phyloP scores from a whole-genome alignment of 768 basidiomycete genomes.

The Gloeostereum incarnatum region DNA sequence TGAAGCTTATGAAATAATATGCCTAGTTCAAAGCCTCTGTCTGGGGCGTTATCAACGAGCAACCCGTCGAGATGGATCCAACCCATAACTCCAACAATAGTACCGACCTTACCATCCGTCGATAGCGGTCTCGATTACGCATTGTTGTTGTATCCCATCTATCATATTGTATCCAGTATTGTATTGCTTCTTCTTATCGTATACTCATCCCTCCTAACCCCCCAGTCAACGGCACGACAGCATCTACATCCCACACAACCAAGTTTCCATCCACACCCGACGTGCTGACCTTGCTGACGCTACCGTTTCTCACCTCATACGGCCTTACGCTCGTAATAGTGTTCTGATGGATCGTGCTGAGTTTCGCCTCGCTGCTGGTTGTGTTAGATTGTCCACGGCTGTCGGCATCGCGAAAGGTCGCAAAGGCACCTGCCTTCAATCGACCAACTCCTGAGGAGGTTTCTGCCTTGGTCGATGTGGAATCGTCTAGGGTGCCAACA shows the following conservation, averaged over 20 bases:
- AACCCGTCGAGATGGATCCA: too few relatives aligned
- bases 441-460: conserved; percentile 47
- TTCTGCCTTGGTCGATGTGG: conserved; percentile 38
- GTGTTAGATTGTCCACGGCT: conserved; percentile 45
- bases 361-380: conserved; percentile 50
- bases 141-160: too few relatives aligned
- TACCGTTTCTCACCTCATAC: conserved; percentile 51
- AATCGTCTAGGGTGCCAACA: conserved; percentile 79
- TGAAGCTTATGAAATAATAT: conserved; percentile 1
- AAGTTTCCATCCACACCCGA: conserved; percentile 90
- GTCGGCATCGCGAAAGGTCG: conserved; percentile 89
- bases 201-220: conserved; percentile 42
- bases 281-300: conserved; percentile 74
- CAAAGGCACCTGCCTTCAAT: conserved; percentile 89
- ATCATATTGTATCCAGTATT: too few relatives aligned
- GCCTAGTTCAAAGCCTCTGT: conserved; percentile 93
- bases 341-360: conserved; percentile 93
- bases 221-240: conserved; percentile 40
- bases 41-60: conserved; percentile 88
- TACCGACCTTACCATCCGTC: too few relatives aligned
- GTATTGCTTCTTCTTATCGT: too few relatives aligned
- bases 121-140: too few relatives aligned
- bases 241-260: conserved; percentile 81
- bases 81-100: too few relatives aligned
- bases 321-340: conserved; percentile 89